phyloP scores from a whole-genome alignment of 1,284 basidiomycete genomes.

The Volvariella volvacea region DNA sequence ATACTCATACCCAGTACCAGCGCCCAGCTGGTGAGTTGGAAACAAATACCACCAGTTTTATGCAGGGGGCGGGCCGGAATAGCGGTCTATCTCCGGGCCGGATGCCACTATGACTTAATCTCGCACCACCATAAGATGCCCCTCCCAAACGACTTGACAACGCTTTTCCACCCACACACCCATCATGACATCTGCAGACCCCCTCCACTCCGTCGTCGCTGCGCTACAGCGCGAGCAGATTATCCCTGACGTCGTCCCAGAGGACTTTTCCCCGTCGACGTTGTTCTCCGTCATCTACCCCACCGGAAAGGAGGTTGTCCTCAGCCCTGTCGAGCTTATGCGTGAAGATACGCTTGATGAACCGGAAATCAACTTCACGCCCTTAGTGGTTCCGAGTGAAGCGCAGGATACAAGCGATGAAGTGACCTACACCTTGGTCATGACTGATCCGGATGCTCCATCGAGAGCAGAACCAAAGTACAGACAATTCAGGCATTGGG shows the following conservation, averaged over 20 bases:
- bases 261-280: slow-evolving; percentile 39
- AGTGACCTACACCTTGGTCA: slow-evolving; percentile 51
- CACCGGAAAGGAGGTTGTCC: slow-evolving; percentile 39
- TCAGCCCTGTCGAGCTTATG: slow-evolving; percentile 46
- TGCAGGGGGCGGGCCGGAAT: too few relatives aligned
- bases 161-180: too few relatives aligned
- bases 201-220: slow-evolving; percentile 31
- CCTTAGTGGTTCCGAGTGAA: slow-evolving; percentile 31
- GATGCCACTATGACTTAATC: too few relatives aligned
- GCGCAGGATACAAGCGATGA: slow-evolving; percentile 19
- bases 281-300: slow-evolving; percentile 49
- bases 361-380: slow-evolving; percentile 43
- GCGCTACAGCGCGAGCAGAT: slow-evolving; percentile 37
- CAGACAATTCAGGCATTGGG: slow-evolving; percentile 59
- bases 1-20: too few relatives aligned
- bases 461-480: slow-evolving; percentile 46
- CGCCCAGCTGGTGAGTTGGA: too few relatives aligned
- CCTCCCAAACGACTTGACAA: too few relatives aligned
- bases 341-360: slow-evolving; percentile 42
- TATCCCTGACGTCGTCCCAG: slow-evolving; percentile 51
- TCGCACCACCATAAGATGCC: too few relatives aligned
- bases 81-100: too few relatives aligned
- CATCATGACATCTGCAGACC: slow-evolving; percentile 19
- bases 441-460: slow-evolving; percentile 68
- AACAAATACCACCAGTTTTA: too few relatives aligned